Evolutionary conservation across 2,329 filamentous ascomycete species (phyloP).

Genomic region (Meredithiella fracta): DNA sequence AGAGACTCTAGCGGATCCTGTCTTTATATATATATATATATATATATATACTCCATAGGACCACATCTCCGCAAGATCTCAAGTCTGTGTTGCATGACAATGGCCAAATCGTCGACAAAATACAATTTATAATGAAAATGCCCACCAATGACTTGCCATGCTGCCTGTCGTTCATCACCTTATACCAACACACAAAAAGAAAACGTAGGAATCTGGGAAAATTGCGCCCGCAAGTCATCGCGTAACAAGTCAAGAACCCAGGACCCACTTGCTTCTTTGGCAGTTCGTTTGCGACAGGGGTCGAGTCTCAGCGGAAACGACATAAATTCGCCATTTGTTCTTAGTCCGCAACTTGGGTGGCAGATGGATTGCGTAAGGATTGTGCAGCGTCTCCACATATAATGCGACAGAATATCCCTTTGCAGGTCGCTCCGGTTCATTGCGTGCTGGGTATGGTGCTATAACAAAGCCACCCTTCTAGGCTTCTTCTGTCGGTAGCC

Average conservation of each 20-base stretch:
- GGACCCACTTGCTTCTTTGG: neutral
- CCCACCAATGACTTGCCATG: too few relatives aligned
- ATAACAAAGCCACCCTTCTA: too few relatives aligned
- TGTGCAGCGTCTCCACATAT: neutral
- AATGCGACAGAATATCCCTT: neutral
- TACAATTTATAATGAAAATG: too few relatives aligned
- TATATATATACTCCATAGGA: neutral
- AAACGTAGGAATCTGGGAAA: conserved; percentile 5
- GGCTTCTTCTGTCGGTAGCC: neutral
- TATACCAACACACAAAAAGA: neutral
- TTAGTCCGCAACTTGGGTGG: neutral
- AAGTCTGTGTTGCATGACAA: too few relatives aligned
- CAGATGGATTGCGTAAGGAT: neutral
- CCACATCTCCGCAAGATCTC: too few relatives aligned
- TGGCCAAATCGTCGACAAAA: too few relatives aligned
- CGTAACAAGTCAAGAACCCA: neutral
- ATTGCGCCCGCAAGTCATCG: conserved; percentile 1
- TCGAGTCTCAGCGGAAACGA: neutral
- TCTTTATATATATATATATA: neutral
- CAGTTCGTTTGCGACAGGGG: neutral
- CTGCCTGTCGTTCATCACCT: too few relatives aligned
- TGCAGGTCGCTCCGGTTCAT: too few relatives aligned
- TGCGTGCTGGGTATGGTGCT: too few relatives aligned
- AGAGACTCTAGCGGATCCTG: neutral
- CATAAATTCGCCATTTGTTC: neutral